Conservation (phyloP, 2,329 filamentous ascomycete genomes). For the Anthostomella pinea region DNA sequence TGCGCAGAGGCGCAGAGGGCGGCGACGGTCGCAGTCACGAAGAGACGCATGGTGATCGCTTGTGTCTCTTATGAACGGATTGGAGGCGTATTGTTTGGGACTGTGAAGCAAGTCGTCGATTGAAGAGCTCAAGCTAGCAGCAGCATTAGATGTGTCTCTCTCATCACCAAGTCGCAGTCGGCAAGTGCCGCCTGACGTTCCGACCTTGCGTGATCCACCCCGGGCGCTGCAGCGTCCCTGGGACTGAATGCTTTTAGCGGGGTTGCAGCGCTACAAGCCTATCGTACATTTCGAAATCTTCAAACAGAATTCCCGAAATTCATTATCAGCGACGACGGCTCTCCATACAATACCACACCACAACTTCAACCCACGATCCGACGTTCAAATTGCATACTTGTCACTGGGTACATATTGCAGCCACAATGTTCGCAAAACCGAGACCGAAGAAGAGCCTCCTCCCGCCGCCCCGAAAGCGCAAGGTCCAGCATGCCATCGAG, state of each 20-base stretch:
- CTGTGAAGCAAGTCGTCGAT: no score
- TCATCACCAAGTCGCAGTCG: not conserved
- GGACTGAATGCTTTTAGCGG: no score
- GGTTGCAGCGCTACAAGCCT: no score
- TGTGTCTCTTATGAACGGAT: slow-evolving; percentile 6
- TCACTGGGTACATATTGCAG: slow-evolving; percentile 8
- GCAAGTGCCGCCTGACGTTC: slow-evolving; percentile 2
- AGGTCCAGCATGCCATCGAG: slow-evolving; percentile 59
- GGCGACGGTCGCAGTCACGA: slow-evolving; percentile 48
- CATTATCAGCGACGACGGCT: slow-evolving; percentile 4
- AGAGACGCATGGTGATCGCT: slow-evolving; percentile 51
- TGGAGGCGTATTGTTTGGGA: no score
- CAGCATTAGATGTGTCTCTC: not conserved
- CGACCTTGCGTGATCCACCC: no score
- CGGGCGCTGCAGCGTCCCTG: no score
- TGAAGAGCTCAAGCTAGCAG: not conserved
- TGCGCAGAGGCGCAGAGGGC: slow-evolving; percentile 57
- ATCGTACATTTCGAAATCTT: no score
- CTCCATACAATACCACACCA: not conserved
- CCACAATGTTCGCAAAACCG: slow-evolving; percentile 53
- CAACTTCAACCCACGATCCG: not conserved
- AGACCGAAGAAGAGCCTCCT: slow-evolving; percentile 59
- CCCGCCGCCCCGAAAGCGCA: slow-evolving; percentile 65
- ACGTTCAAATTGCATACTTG: not conserved
- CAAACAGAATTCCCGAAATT: no score